Evolutionary conservation across 1,284 basidiomycete species (phyloP).

Genomic region (Peniophora sp.): DNA sequence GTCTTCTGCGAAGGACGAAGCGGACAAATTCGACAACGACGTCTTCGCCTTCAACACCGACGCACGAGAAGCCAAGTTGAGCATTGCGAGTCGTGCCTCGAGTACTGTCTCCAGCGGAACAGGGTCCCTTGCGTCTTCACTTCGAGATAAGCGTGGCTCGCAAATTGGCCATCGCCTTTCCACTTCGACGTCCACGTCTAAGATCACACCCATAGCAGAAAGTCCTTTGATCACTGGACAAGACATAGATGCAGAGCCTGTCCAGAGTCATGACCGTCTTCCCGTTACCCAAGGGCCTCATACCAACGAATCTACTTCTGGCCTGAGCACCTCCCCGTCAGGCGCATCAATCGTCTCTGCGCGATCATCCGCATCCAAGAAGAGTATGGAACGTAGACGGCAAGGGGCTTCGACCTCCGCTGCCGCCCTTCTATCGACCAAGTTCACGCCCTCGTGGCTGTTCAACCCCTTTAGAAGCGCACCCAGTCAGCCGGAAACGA

Average conservation of each 20-base stretch:
- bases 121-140: slow-evolving; percentile 23
- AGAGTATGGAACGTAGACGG: slow-evolving; percentile 12
- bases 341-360: slow-evolving; percentile 55
- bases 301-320: slow-evolving; percentile 19
- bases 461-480: slow-evolving; percentile 65
- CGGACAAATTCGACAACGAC: slow-evolving; percentile 65
- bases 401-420: slow-evolving; percentile 19
- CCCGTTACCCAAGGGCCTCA: not conserved
- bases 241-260: slow-evolving; percentile 28
- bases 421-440: slow-evolving; percentile 41
- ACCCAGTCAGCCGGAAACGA: slow-evolving; percentile 52
- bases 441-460: slow-evolving; percentile 65
- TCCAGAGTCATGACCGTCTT: slow-evolving; percentile 13
- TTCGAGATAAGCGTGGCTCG: slow-evolving; percentile 26
- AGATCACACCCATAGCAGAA: slow-evolving; percentile 61
- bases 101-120: slow-evolving; percentile 27
- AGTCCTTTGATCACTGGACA: slow-evolving; percentile 42
- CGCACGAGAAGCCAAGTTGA: slow-evolving; percentile 24
- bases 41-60: slow-evolving; percentile 43
- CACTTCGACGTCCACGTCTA: slow-evolving; percentile 27
- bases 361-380: slow-evolving; percentile 36
- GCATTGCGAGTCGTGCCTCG: slow-evolving; percentile 28
- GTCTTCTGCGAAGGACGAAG: slow-evolving; percentile 35
- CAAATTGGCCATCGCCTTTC: slow-evolving; percentile 35
- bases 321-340: slow-evolving; percentile 60